These are phyloP conservation scores for Hypoxylon perforatum DNA, from an alignment of 495 filamentous ascomycete genomes.

Conservation along the genomic window DNA sequence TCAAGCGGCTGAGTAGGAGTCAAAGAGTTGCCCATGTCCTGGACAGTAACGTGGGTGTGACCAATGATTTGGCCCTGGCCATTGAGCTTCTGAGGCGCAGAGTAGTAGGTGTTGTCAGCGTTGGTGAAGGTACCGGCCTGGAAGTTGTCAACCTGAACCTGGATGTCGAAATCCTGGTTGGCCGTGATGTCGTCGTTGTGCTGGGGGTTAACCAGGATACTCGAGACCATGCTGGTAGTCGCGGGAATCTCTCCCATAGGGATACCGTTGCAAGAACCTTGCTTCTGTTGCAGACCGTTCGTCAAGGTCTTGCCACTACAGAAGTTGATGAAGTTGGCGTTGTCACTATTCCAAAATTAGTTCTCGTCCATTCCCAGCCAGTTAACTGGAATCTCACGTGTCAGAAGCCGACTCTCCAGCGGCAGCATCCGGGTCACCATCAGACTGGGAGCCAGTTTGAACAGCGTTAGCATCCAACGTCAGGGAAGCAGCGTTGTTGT, in stretches of 20 bases:
- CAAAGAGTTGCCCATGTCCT: conserved; percentile 64
- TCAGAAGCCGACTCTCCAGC: conserved; percentile 65
- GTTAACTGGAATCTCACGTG: conserved; percentile 55
- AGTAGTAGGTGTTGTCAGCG: conserved; percentile 71
- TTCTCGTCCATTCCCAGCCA: neutral
- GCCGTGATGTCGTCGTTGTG: conserved; percentile 58
- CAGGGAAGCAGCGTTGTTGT: conserved; percentile 34
- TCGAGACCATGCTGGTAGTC: conserved; percentile 71
- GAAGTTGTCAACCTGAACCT: conserved; percentile 70
- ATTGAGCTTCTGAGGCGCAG: conserved; percentile 71
- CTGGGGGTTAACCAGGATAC: conserved; percentile 67
- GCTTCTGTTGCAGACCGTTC: conserved; percentile 71
- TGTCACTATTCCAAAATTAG: conserved; percentile 48
- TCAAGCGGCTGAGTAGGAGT: conserved; percentile 65
- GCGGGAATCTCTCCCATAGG: conserved; percentile 79
- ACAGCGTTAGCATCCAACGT: conserved; percentile 58
- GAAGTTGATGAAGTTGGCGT: conserved; percentile 76
- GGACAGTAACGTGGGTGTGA: conserved; percentile 78
- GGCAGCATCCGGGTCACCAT: conserved; percentile 49
- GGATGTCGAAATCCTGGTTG: conserved; percentile 67
- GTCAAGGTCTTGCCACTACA: conserved; percentile 74
- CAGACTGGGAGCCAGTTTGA: conserved; percentile 59
- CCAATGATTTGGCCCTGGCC: conserved; percentile 68
- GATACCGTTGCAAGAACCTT: conserved; percentile 79
- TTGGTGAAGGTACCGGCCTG: conserved; percentile 74